Percentiles rank a stretch among this genome's conserved stretches.
phyloP scores from a whole-genome alignment of 176 grass and related monocot genomes.

The Oryza coarctata region DNA sequence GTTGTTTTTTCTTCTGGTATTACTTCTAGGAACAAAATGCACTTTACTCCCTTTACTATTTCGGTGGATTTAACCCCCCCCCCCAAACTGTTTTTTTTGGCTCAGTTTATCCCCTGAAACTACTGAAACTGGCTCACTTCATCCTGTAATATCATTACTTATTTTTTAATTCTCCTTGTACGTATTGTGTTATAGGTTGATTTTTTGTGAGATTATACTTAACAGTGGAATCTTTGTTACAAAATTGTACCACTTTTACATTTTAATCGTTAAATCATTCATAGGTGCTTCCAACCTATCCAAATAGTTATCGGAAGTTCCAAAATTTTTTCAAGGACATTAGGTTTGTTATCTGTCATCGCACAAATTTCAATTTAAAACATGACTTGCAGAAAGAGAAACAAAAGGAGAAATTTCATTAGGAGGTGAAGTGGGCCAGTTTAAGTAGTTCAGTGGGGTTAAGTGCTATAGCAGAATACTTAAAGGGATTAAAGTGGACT shows the following conservation, averaged over 20 bases:
- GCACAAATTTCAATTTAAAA: not conserved
- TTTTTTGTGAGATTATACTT: no score
- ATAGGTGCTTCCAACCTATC: no score
- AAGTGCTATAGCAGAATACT: not conserved
- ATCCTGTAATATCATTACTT: no score
- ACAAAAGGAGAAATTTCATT: not conserved
- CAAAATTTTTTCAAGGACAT: not conserved
- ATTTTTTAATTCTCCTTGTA: not conserved
- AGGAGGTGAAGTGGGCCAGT: not conserved
- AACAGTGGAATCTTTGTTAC: not conserved
- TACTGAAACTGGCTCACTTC: not conserved
- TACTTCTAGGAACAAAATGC: not conserved
- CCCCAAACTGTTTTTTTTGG: no score
- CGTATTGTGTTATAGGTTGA: not conserved
- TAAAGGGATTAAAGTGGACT: not conserved
- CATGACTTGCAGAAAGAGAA: not conserved
- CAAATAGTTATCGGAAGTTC: not conserved
- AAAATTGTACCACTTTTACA: no score
- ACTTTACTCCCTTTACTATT: not conserved
- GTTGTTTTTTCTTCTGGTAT: slow-evolving; percentile 15
- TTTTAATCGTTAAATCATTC: no score
- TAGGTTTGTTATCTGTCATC: not conserved
- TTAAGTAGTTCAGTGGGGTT: not conserved
- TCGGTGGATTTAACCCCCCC: no score
- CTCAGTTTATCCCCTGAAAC: not conserved